Percentiles rank a stretch among this genome's conserved stretches.
Evolutionary conservation across 306 rosid genomes (phyloP).

Genomic region (Argentina anserina): DNA sequence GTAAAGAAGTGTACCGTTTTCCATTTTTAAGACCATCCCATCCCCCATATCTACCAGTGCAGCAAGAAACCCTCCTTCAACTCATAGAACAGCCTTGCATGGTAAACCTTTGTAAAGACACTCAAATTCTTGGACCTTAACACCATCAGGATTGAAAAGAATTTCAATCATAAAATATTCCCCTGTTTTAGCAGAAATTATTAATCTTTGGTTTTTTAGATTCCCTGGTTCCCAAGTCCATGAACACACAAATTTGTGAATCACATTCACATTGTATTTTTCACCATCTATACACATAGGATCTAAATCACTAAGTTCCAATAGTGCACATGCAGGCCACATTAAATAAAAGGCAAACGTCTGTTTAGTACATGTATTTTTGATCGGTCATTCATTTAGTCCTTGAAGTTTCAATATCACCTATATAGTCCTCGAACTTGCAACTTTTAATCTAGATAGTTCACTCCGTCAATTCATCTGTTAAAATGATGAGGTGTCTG

Average conservation of each 20-base stretch:
- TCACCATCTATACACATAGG: slow-evolving; percentile 95
- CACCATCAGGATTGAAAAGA: slow-evolving; percentile 48
- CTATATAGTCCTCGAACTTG: too few relatives aligned
- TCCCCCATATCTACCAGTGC: slow-evolving; percentile 92
- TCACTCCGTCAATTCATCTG: too few relatives aligned
- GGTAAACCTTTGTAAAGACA: slow-evolving; percentile 80
- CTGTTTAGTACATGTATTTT: too few relatives aligned
- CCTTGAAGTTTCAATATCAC: too few relatives aligned
- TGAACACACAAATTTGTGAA: slow-evolving; percentile 63
- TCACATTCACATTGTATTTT: slow-evolving; percentile 40
- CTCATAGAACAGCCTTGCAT: slow-evolving; percentile 82
- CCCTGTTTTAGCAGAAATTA: slow-evolving; percentile 72
- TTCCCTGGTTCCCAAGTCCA: slow-evolving; percentile 93
- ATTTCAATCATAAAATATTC: slow-evolving; percentile 81
- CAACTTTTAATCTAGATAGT: too few relatives aligned
- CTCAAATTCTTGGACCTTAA: slow-evolving; percentile 67
- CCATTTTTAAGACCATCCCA: slow-evolving; percentile 78
- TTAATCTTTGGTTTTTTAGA: slow-evolving; percentile 53
- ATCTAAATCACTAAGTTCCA: slow-evolving; percentile 79
- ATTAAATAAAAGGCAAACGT: slow-evolving; percentile 63
- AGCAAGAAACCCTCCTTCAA: slow-evolving; percentile 76
- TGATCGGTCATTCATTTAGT: too few relatives aligned
- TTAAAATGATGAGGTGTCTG: too few relatives aligned
- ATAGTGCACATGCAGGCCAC: slow-evolving; percentile 91
- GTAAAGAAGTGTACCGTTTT: slow-evolving; percentile 58